A percentile compares a stretch with the other conserved stretches of the same genome.
Evolutionary conservation across 495 filamentous ascomycete genomes (phyloP).

Genomic region (Penicillium riverlandense): DNA sequence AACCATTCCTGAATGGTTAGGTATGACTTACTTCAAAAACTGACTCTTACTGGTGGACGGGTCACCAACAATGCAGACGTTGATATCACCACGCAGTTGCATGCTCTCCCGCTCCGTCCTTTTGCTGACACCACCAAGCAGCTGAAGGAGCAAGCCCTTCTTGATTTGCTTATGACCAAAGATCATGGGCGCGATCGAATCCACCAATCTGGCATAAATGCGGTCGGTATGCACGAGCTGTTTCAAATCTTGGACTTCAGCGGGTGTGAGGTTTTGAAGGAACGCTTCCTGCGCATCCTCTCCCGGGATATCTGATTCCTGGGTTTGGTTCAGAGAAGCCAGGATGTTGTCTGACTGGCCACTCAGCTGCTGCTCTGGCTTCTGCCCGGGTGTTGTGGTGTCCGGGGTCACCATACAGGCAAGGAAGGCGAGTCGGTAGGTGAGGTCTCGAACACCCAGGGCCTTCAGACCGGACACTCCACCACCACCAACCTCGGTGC

Average conservation of each 20-base stretch:
- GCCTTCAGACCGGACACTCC: conserved; percentile 87
- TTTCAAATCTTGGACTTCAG: conserved; percentile 87
- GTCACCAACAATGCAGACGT: conserved; percentile 97
- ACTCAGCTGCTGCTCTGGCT: conserved; percentile 55
- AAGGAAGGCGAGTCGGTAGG: conserved; percentile 95
- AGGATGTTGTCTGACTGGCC: conserved; percentile 75
- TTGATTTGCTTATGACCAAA: conserved; percentile 98
- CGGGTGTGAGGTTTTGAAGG: conserved; percentile 69
- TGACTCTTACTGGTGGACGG: conserved; percentile 98
- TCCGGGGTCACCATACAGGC: conserved; percentile 96
- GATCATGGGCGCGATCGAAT: conserved; percentile 94
- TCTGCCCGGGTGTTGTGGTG: conserved; percentile 66
- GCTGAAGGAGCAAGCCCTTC: conserved; percentile 88
- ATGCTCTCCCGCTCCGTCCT: conserved; percentile 77
- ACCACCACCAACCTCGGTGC: conserved; percentile 69
- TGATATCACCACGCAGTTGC: conserved; percentile 92
- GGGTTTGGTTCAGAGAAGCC: conserved; percentile 67
- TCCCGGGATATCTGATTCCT: conserved; percentile 58
- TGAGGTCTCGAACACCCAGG: conserved; percentile 89
- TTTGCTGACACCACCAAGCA: conserved; percentile 90
- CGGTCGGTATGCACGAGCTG: conserved; percentile 90
- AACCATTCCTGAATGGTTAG: background rate
- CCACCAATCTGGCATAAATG: conserved; percentile 88
- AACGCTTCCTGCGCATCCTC: conserved; percentile 86
- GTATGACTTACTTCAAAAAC: conserved; percentile 68